phyloP scores from a whole-genome alignment of 768 basidiomycete species.

The Tephrocybe rancida region DNA sequence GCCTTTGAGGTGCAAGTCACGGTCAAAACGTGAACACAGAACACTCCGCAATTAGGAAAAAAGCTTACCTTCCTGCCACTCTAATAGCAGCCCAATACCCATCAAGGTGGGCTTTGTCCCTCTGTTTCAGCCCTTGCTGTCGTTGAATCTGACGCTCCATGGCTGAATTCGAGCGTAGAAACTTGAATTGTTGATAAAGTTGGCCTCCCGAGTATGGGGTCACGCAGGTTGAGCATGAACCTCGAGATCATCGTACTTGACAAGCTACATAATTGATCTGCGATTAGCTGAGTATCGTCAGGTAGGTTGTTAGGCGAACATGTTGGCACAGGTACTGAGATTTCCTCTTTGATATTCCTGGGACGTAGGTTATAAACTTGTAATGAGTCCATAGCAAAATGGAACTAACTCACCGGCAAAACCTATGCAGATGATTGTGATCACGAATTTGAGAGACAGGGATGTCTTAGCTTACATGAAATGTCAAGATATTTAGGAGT shows the following conservation, averaged over 20 bases:
- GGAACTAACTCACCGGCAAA: constrained; percentile 18
- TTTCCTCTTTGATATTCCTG: constrained; percentile 22
- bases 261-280: constrained; percentile 18
- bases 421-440: constrained; percentile 6
- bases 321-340: constrained; percentile 22
- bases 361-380: not conserved
- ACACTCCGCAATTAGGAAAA: no score
- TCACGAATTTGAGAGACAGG: not conserved
- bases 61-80: no score
- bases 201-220: constrained; percentile 21
- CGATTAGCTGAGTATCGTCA: not conserved
- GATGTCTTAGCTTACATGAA: constrained; percentile 19
- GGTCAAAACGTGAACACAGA: no score
- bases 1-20: no score
- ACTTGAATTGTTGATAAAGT: constrained; percentile 1
- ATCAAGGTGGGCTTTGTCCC: not conserved
- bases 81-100: no score
- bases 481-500: constrained; percentile 22
- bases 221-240: constrained; percentile 33
- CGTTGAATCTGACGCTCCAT: not conserved
- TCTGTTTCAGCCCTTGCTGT: not conserved
- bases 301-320: constrained; percentile 11
- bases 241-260: constrained; percentile 33
- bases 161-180: constrained; percentile 18
- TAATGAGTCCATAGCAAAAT: not conserved